phyloP scores from a whole-genome alignment of 2,329 filamentous ascomycete genomes.

The Diaporthe destruens region DNA sequence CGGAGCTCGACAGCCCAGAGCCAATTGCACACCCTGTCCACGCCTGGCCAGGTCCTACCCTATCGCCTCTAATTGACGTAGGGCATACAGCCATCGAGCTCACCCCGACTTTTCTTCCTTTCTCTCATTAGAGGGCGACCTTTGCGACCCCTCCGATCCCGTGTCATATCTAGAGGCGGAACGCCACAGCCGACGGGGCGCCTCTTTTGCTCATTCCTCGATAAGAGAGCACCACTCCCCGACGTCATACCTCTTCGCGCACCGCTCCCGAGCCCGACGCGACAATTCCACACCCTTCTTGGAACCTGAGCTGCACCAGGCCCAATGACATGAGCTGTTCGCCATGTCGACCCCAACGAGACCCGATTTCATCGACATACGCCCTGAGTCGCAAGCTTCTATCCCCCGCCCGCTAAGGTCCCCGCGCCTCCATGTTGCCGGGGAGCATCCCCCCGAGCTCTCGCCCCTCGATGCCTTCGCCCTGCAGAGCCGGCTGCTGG shows the following conservation, averaged over 20 bases:
- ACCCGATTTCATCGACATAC: constrained; percentile 70
- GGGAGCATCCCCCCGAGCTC: constrained; percentile 87
- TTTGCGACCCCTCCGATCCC: constrained; percentile 11
- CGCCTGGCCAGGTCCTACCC: constrained; percentile 18
- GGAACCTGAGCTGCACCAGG: constrained; percentile 1
- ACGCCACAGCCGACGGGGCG: constrained; percentile 33
- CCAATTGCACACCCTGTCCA: constrained; percentile 27
- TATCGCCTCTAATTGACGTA: constrained; percentile 29
- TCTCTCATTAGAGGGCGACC: background rate
- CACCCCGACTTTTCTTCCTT: background rate
- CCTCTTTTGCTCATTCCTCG: constrained; percentile 33
- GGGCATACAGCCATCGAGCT: constrained; percentile 15
- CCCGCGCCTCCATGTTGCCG: constrained; percentile 81
- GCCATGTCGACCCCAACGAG: constrained; percentile 63
- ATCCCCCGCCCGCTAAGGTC: constrained; percentile 72
- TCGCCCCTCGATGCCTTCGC: constrained; percentile 97
- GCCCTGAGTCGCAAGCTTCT: constrained; percentile 68
- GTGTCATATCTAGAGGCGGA: background rate
- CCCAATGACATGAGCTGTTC: constrained; percentile 42
- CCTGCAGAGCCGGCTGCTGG: constrained; percentile 87
- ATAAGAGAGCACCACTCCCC: constrained; percentile 13
- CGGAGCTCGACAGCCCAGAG: constrained; percentile 27
- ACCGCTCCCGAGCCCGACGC: constrained; percentile 17
- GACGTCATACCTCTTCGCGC: constrained; percentile 40
- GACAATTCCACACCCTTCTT: constrained; percentile 23